Base-by-base conservation (phyloP, 495 filamentous ascomycete genomes). In the Durotheca rogersii region DNA sequence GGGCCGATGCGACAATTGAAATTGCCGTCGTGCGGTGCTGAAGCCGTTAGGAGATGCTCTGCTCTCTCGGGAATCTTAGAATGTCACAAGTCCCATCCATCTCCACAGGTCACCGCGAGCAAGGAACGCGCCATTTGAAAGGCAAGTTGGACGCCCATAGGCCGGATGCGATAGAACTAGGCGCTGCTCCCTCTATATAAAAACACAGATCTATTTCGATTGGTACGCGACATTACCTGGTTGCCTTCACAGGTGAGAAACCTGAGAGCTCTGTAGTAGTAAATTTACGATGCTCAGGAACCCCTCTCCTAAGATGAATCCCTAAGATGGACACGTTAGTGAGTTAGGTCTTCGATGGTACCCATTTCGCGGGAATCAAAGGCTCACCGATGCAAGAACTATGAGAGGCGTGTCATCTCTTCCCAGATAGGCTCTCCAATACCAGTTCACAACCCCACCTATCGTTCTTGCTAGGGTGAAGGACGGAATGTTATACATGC, bases 401-500 rank as follows among this genome's bases (percentile, higher is more conserved):
- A 81, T 76, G 48, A 84, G 66, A n/a, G 72, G 68, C 4, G 80
- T 85, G 43, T 84, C 80, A 32, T 80, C 67, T 47, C 71, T 70
- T 38, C 68, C 65, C 38, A 72, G 71, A 25, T 72, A 71, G 4
- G 65, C 67, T 17, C 68, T 70, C 86, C 87, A 91, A 76, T 87
- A 95, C 86, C 89, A 95, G 51, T 81, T 83, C 36, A 95, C 66
- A 27, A 94, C 46, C 2, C 93, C 94, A 6, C 94, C 94, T 7
- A 90, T 85, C 1, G 89, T 86, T 37, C 94, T 71, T 1, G 94
- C 91, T 3, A 99, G 76, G 0, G 94, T 97, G 59, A 99, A 99
- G 0, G 88, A 93, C 0, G 94, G 94, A 2, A 88, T 86, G 60
- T 97, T 99, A 71, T 97, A 99, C 81, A 98, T 98, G 20, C 93